Base-by-base conservation (phyloP, 2,329 filamentous ascomycete genomes). In the Venturia asperata region DNA sequence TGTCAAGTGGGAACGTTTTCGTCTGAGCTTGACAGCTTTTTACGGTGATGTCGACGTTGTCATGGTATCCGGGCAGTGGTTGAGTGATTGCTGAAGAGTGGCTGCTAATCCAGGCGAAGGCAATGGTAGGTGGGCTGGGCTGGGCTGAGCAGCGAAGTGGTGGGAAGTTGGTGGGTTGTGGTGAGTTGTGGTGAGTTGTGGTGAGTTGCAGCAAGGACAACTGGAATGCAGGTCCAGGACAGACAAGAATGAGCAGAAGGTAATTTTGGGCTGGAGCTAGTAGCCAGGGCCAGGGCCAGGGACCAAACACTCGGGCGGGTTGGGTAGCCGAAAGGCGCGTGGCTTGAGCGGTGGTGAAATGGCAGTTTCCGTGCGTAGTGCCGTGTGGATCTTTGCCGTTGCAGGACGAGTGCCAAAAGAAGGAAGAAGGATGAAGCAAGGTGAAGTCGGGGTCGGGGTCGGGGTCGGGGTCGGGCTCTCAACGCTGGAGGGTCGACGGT, bases 211-310 rank as follows among this genome's bases (percentile, higher is more conserved):
- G 37, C 60, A 45, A 45, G n/a, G 60, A 27, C 37, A 45, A 27
- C 4, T 43, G 60, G 21, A 42, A 11, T 7, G n/a, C 42, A 45
- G 60, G 60, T 11, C 60, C 42, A 45, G 39, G 60, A 61, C 42
- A 61, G 60, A 61, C 42, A 61, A n/a, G 41, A 61, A 61, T 61
- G 39, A 34, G 34, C 37, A 61, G 6, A 61, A 45, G 37, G 27
- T 34, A n/a, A 41, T 24, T 24, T 61, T 41, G 42, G 60, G 37
- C 34, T 61, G 60, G 42, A 19, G 42, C 42, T 61, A 45, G 37
- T 17, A 61, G 34, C n/a, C 60, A 61, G 60, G 42, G 60, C n/a
- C 37, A n/a, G 6, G 45, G 34, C n/a, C 60, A 61, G 60, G 42
- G 60, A 34, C 37, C 30, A 61, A 45, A 27, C 39, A 42, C 27